phyloP scores from a whole-genome alignment of 2,329 filamentous ascomycete genomes.

The Microcyclosporella mali region DNA sequence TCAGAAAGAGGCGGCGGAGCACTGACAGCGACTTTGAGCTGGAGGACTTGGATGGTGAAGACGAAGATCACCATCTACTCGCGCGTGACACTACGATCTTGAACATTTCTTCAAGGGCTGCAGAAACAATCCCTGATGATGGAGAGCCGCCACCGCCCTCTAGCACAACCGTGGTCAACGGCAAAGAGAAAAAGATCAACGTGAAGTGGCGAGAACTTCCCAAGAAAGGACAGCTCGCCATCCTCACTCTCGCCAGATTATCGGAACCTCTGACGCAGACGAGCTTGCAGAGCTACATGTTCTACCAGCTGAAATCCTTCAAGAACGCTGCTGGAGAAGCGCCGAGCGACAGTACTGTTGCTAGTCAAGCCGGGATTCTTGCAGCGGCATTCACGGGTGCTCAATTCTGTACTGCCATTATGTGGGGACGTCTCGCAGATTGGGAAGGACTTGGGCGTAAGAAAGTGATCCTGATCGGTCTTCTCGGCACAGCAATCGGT shows the following conservation, averaged over 20 bases:
- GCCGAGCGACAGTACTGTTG: conserved; percentile 57
- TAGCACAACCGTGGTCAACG: background rate
- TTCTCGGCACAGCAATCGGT: conserved; percentile 62
- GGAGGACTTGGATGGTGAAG: conserved; percentile 2
- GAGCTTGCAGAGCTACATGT: conserved; percentile 72
- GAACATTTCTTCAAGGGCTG: background rate
- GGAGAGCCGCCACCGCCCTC: conserved; percentile 16
- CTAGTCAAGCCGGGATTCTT: conserved; percentile 69
- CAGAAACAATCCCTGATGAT: conserved; percentile 7
- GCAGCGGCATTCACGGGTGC: conserved; percentile 74
- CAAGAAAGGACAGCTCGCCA: conserved; percentile 67
- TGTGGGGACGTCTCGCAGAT: conserved; percentile 69
- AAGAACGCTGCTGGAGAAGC: conserved; percentile 33
- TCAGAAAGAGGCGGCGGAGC: conserved; percentile 9
- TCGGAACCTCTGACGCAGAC: conserved; percentile 80
- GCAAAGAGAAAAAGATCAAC: conserved; percentile 36
- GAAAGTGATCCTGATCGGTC: conserved; percentile 67
- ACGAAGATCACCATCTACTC: conserved; percentile 15
- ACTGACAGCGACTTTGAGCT: conserved; percentile 3
- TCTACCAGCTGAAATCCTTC: conserved; percentile 82
- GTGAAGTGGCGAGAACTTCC: conserved; percentile 69
- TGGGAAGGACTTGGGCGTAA: conserved; percentile 63
- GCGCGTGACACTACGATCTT: conserved; percentile 10
- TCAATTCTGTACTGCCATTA: conserved; percentile 74
- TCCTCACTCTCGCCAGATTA: conserved; percentile 70